These are phyloP conservation scores for Botryotinia calthae DNA, from an alignment of 2,329 filamentous ascomycete genomes.

Conservation along the genomic window DNA sequence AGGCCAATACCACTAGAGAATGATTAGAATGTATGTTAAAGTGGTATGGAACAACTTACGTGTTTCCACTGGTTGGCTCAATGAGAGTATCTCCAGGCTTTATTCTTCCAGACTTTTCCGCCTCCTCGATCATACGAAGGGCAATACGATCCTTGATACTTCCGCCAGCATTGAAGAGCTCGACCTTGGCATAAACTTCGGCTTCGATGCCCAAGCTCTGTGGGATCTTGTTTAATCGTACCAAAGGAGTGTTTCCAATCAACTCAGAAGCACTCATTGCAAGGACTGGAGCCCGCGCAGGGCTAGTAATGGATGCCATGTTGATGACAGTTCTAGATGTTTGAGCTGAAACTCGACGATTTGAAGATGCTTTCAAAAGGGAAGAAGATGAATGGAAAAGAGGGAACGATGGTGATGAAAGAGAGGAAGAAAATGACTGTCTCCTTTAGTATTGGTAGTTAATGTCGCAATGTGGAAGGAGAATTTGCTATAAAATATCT, in stretches of 20 bases:
- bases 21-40: background rate
- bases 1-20: slow-evolving; percentile 75
- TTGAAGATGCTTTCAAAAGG: background rate
- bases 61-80: slow-evolving; percentile 97
- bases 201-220: slow-evolving; percentile 86
- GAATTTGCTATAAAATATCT: slow-evolving; percentile 5
- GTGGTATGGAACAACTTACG: slow-evolving; percentile 44
- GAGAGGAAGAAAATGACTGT: background rate
- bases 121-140: slow-evolving; percentile 94
- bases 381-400: background rate
- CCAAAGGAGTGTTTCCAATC: slow-evolving; percentile 94
- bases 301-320: slow-evolving; percentile 30
- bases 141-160: slow-evolving; percentile 96
- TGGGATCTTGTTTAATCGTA: slow-evolving; percentile 89
- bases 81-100: slow-evolving; percentile 97
- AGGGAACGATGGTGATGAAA: slow-evolving; percentile 2
- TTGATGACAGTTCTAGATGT: slow-evolving; percentile 16
- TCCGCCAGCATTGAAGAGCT: slow-evolving; percentile 91
- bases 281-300: slow-evolving; percentile 31
- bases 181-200: slow-evolving; percentile 85
- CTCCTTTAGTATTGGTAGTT: background rate
- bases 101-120: slow-evolving; percentile 86
- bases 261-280: slow-evolving; percentile 72
- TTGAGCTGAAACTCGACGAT: background rate
- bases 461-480: slow-evolving; percentile 6